phyloP scores from a whole-genome alignment of 768 basidiomycete species.

The Amanita fuliginea region DNA sequence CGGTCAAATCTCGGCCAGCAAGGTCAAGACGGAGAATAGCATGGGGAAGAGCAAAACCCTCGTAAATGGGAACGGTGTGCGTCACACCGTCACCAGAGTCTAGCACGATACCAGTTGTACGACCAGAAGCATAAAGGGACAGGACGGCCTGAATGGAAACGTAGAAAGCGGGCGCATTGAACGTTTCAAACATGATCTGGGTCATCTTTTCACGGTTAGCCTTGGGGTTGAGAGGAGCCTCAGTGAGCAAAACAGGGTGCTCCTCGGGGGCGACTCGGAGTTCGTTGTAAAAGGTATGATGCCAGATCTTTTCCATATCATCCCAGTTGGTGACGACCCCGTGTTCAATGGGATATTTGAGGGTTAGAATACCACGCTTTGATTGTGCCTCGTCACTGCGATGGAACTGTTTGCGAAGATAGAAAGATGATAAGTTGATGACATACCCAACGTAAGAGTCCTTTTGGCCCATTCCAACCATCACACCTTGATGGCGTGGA shows the following conservation, averaged over 20 bases:
- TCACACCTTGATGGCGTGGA: slow-evolving; percentile 89
- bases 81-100: slow-evolving; percentile 96
- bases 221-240: slow-evolving; percentile 90
- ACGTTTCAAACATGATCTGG: slow-evolving; percentile 95
- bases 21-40: slow-evolving; percentile 89
- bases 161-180: slow-evolving; percentile 90
- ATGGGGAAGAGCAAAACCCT: slow-evolving; percentile 86
- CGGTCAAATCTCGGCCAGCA: slow-evolving; percentile 88
- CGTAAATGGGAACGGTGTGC: slow-evolving; percentile 95
- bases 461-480: slow-evolving; percentile 96
- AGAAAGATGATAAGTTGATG: slow-evolving; percentile 3
- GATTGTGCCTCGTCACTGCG: slow-evolving; percentile 82
- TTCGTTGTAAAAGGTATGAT: slow-evolving; percentile 96
- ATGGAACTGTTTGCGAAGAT: slow-evolving; percentile 8
- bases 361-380: slow-evolving; percentile 88
- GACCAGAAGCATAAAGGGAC: slow-evolving; percentile 87
- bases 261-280: slow-evolving; percentile 89
- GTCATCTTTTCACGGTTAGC: slow-evolving; percentile 92
- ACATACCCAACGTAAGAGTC: slow-evolving; percentile 91
- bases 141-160: slow-evolving; percentile 88
- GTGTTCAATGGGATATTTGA: slow-evolving; percentile 92
- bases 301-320: slow-evolving; percentile 99
- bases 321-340: slow-evolving; percentile 98
- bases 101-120: slow-evolving; percentile 78
- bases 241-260: slow-evolving; percentile 85